phyloP scores from a whole-genome alignment of 2,329 filamentous ascomycete species.

The Thelonectria rubi region DNA sequence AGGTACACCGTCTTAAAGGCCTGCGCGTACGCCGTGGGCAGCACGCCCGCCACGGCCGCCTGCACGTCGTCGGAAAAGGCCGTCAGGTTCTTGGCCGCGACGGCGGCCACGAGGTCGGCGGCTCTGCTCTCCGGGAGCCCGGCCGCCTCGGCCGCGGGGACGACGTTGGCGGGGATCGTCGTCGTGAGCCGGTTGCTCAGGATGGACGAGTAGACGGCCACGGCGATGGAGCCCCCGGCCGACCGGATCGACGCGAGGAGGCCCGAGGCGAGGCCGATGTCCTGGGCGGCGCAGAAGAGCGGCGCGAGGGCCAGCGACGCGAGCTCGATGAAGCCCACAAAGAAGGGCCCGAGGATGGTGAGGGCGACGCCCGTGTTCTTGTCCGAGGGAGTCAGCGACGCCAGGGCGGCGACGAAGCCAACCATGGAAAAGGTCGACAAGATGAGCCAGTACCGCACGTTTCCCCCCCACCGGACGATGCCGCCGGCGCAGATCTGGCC shows the following conservation, averaged over 20 bases:
- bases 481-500: conserved; percentile 47
- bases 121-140: conserved; percentile 47
- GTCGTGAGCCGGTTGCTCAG: conserved; percentile 49
- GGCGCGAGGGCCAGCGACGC: conserved; percentile 47
- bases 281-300: conserved; percentile 49
- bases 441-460: conserved; percentile 49
- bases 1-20: conserved; percentile 54
- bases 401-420: conserved; percentile 47
- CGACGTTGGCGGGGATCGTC: conserved; percentile 48
- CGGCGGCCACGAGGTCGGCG: conserved; percentile 45
- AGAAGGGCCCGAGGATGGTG: conserved; percentile 50
- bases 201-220: conserved; percentile 52
- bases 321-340: conserved; percentile 49
- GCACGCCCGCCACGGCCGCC: conserved; percentile 39
- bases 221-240: conserved; percentile 49
- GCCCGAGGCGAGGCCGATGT: conserved; percentile 54
- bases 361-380: conserved; percentile 46
- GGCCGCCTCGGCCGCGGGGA: conserved; percentile 47
- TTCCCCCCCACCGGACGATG: conserved; percentile 47
- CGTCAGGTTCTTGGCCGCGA: conserved; percentile 44
- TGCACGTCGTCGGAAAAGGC: conserved; percentile 46
- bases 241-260: conserved; percentile 52
- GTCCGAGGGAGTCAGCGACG: conserved; percentile 45
- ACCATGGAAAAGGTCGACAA: conserved; percentile 50
- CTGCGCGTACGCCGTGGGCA: conserved; percentile 49